phyloP scores from a whole-genome alignment of 106 monocot genomes.

The Dendrobium chrysotoxum region DNA sequence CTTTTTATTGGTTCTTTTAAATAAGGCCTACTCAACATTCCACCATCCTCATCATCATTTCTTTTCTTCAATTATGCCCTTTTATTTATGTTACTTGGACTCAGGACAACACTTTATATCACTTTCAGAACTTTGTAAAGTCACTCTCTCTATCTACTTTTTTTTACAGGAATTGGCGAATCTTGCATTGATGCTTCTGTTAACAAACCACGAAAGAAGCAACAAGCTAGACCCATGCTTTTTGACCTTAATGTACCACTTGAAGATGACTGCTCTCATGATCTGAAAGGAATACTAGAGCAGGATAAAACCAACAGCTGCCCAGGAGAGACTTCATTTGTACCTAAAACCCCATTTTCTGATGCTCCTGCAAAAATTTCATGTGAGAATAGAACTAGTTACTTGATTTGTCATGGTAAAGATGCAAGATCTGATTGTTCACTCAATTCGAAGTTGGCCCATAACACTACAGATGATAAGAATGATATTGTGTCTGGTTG shows the following conservation, averaged over 20 bases:
- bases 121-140: too few species aligned
- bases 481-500: neutral
- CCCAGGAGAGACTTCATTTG: constrained; percentile 1
- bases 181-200: neutral
- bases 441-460: neutral
- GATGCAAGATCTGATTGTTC: neutral
- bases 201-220: neutral
- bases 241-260: constrained; percentile 8
- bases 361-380: constrained; percentile 7
- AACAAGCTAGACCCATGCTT: neutral
- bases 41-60: neutral
- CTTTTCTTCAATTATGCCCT: neutral
- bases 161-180: neutral
- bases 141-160: too few species aligned
- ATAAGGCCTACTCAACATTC: neutral
- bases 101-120: too few species aligned
- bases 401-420: neutral
- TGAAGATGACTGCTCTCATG: neutral
- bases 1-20: neutral
- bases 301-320: too few species aligned
- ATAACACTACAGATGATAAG: neutral
- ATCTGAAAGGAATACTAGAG: neutral
- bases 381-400: neutral
- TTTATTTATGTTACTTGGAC: too few species aligned
- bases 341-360: neutral